Base-by-base conservation (phyloP, 495 filamentous ascomycete genomes). In the Daldinia decipiens region DNA sequence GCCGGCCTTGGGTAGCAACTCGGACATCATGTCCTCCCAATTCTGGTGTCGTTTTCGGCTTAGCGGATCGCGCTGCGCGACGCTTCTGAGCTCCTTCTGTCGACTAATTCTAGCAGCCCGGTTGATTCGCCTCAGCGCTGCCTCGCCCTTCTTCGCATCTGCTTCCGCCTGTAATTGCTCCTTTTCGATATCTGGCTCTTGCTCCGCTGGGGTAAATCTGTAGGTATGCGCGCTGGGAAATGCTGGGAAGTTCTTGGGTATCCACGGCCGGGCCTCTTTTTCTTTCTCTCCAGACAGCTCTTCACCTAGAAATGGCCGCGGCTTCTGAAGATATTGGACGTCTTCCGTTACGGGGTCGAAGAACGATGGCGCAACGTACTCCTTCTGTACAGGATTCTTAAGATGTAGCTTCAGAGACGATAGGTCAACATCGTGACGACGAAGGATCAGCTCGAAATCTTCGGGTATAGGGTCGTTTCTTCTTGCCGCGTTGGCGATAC, bases 201-300 rank as follows among this genome's bases (percentile, higher is more conserved):
- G 76, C 40, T 82, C 34, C 19, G 52, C 54, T 0, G 79, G 78
- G 0, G 82, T 84, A 67, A 77, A 82, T n/a, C 73, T 78, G 74
- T 82, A 85, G 2, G 82, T 83, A 65, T 84, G 77, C 12, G 81
- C 78, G 65, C 79, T 80, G 1, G 83, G 83, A 40, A 84, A 82
- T 5, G 76, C 55, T 0, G 83, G 82, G 52, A 84, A 84, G 2
- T 77, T 73, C 65, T 67, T 67, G 0, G 83, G 83, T 6, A 84
- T 84, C 74, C 79, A 83, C 0, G 62, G 36, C 51, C 81, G 79
- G 24, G 74, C 62, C 5, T 77, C 77, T 63, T 82, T 83, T 59
- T 85, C 82, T 5, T 77, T 63, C 15, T 75, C 65, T 26, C 83
- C 83, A 34, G 82, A 80, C 6, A 85, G 61, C 59, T 84, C 79